Percentiles rank a stretch among this genome's conserved stretches.
These are phyloP conservation scores for Porphyrellus sp. DNA, from an alignment of 1,284 basidiomycete species.

Conservation along the genomic window DNA sequence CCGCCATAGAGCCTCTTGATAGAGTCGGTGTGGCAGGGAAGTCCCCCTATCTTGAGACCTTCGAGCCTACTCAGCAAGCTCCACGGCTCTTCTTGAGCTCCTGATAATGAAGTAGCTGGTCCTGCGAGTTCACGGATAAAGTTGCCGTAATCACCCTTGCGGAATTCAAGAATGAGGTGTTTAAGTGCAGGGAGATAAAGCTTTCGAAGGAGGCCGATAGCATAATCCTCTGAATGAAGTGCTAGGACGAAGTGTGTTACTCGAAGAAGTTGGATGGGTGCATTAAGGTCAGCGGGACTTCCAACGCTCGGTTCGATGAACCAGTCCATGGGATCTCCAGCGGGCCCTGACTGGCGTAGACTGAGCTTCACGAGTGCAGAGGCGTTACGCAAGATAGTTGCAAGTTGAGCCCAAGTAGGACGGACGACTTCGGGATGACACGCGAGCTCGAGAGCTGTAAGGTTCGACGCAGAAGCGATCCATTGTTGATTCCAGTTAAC, in stretches of 20 bases:
- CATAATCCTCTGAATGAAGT: conserved; percentile 44
- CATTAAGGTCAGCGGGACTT: not conserved
- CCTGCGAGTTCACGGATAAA: conserved; percentile 43
- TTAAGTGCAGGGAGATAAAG: conserved; percentile 26
- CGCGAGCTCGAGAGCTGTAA: not conserved
- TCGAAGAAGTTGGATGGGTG: conserved; percentile 43
- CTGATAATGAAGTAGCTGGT: conserved; percentile 20
- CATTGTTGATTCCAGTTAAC: not conserved
- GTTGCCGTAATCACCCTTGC: conserved; percentile 29
- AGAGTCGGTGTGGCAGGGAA: conserved; percentile 40
- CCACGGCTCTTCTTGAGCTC: conserved; percentile 36
- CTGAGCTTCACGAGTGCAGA: not conserved
- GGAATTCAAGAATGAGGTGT: conserved; percentile 52
- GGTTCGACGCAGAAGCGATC: not conserved
- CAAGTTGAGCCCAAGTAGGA: not conserved
- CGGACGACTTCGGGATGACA: not conserved
- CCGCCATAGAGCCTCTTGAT: conserved; percentile 43
- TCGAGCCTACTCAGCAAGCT: not conserved
- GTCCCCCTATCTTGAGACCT: conserved; percentile 41
- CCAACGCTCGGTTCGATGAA: not conserved
- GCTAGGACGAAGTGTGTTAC: conserved; percentile 48
- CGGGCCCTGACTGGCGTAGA: not conserved
- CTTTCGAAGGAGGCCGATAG: conserved; percentile 16
- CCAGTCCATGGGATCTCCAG: not conserved
- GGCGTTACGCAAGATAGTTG: not conserved